Base-by-base conservation (phyloP, 1,284 basidiomycete species). In the Apiotrichum brassicae region DNA sequence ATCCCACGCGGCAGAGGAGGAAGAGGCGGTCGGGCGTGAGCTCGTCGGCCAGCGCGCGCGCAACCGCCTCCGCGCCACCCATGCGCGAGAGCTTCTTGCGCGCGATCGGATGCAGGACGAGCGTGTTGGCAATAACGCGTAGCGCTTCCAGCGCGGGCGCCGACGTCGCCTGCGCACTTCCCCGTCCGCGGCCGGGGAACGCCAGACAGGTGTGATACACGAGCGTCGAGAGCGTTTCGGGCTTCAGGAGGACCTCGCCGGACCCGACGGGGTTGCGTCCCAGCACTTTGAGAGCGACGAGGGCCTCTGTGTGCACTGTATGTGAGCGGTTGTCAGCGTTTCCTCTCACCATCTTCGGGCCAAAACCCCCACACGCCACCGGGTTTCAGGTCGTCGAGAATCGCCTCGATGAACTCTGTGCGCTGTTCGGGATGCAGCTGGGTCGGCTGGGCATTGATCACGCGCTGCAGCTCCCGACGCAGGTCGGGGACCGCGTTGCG, bases 261-360 rank as follows among this genome's bases (percentile, higher is more conserved):
- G 88, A 87, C 13, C 84, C 86, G 6, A 80, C 74, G 0, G 81
- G 81, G 49, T 83, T 79, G 61, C 84, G 82, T 19, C 85, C 86
- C 3, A 92, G 76, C 3, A 78, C 81, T 71, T 92, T 91, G 54
- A 91, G 66, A 0, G 85, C 82, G 30, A 81, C 74, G 2, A 92
- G 74, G 16, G 85, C 86, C n/a, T 62, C 56, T 2, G 60, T 47
- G 59, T 58, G 34, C 46, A 54, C 41, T 55, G 59, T 18, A 4
- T 18, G 14, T 53, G n/a, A 33, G 56, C 53, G 13, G 46, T 46
- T 12, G 20, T 8, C 5, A 22, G 16, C 11, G 23, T 16, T 4
- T 14, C 5, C 23, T 44, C 36, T 6, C 44, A 70, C 67, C 23
- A 20, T 65, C 64, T 22, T 56, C 49, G 8, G 61, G 53, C 64